phyloP scores from a whole-genome alignment of 1,139 yeast genomes.

The Yamadazyma blattariae region DNA sequence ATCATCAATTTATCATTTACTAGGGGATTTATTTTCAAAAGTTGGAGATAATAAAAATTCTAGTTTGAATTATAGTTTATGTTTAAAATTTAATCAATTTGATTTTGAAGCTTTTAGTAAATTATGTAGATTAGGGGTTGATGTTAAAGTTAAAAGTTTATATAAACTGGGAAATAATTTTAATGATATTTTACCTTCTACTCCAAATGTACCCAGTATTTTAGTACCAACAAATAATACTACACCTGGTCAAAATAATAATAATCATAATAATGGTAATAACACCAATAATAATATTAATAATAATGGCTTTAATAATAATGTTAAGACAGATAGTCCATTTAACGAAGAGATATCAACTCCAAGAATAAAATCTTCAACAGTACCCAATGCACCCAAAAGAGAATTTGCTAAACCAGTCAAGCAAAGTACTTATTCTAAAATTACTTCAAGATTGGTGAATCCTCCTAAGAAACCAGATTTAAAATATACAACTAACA shows the following conservation, averaged over 20 bases:
- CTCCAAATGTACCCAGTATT: background rate
- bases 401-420: slow-evolving; percentile 19
- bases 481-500: slow-evolving; percentile 13
- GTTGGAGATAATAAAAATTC: slow-evolving; percentile 64
- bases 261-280: background rate
- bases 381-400: slow-evolving; percentile 54
- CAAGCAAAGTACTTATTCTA: slow-evolving; percentile 37
- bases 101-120: slow-evolving; percentile 86
- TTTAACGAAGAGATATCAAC: slow-evolving; percentile 26
- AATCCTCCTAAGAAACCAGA: slow-evolving; percentile 26
- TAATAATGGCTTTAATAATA: background rate
- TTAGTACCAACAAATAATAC: background rate
- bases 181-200: background rate
- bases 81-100: slow-evolving; percentile 71
- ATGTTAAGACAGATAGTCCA: slow-evolving; percentile 1
- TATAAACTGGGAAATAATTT: slow-evolving; percentile 23
- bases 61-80: slow-evolving; percentile 63
- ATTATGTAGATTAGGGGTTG: slow-evolving; percentile 69
- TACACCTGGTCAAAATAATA: background rate
- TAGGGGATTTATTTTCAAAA: slow-evolving; percentile 67
- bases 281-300: background rate
- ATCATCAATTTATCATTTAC: slow-evolving; percentile 59
- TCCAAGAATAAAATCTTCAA: slow-evolving; percentile 42
- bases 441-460: slow-evolving; percentile 52
- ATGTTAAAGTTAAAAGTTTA: slow-evolving; percentile 59